Percentiles rank a stretch among this genome's conserved stretches.
These are phyloP conservation scores for Crucihimalaya himalaica DNA, from an alignment of 345 rosid genomes.

Conservation along the genomic window DNA sequence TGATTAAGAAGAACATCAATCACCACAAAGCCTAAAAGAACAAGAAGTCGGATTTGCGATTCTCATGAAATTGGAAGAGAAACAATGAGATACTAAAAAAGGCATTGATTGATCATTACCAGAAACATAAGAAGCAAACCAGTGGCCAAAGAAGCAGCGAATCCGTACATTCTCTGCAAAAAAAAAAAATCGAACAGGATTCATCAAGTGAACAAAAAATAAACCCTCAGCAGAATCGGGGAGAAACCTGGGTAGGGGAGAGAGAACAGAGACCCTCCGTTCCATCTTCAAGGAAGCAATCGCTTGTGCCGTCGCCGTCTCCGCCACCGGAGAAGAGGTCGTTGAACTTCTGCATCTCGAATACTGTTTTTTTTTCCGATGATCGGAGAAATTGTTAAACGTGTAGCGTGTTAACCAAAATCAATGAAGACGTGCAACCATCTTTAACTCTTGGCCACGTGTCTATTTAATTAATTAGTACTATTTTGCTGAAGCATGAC, in stretches of 20 bases:
- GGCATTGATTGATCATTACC: slow-evolving; percentile 42
- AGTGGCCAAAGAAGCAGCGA: slow-evolving; percentile 59
- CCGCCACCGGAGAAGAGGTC: slow-evolving; percentile 47
- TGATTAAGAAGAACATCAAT: background rate
- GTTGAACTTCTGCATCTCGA: slow-evolving; percentile 61
- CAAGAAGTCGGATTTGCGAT: background rate
- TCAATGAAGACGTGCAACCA: too few species aligned
- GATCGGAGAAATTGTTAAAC: too few species aligned
- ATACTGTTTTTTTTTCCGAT: background rate
- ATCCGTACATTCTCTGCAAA: slow-evolving; percentile 74
- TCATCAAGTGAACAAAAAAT: background rate
- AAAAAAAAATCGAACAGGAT: slow-evolving; percentile 19
- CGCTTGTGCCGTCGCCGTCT: slow-evolving; percentile 50
- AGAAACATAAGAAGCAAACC: slow-evolving; percentile 79
- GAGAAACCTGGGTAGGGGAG: slow-evolving; percentile 64
- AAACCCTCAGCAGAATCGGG: background rate
- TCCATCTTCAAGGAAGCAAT: slow-evolving; percentile 60
- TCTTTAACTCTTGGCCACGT: too few species aligned
- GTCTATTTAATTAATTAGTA: too few species aligned
- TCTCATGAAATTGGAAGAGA: background rate
- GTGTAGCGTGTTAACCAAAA: too few species aligned
- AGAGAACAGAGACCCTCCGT: slow-evolving; percentile 74
- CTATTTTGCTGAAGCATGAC: too few species aligned
- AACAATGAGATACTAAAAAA: too few species aligned
- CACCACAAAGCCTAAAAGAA: background rate